Conservation (phyloP, 2,329 filamentous ascomycete species). For the Ophiostoma himal-ulmi region DNA sequence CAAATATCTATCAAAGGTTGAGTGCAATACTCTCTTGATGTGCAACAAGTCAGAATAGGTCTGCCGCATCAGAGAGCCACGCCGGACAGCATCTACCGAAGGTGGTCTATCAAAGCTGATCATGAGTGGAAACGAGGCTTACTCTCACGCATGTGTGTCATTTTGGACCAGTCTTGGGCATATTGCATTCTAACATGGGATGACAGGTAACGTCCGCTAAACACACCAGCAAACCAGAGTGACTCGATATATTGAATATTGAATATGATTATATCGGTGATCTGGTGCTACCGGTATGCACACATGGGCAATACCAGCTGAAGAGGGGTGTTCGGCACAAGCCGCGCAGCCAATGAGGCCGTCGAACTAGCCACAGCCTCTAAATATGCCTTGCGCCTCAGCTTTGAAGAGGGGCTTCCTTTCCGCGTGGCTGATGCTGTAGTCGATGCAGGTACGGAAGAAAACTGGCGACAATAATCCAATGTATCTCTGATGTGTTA, state of each 20-base stretch:
- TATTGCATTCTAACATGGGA: background rate
- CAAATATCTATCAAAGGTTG: background rate
- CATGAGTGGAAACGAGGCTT: background rate
- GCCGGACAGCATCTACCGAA: background rate
- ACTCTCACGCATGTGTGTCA: background rate
- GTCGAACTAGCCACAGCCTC: slow-evolving; percentile 11
- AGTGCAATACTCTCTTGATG: background rate
- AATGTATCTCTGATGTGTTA: background rate
- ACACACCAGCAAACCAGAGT: background rate
- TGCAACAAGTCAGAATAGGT: background rate
- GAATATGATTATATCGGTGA: background rate
- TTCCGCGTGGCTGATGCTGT: background rate
- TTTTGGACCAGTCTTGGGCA: background rate
- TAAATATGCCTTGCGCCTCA: slow-evolving; percentile 21
- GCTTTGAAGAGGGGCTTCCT: slow-evolving; percentile 15
- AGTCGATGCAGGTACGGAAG: slow-evolving; percentile 1
- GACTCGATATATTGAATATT: background rate
- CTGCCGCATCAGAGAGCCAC: background rate
- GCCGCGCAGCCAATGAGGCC: slow-evolving; percentile 16
- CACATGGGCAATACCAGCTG: slow-evolving; percentile 3
- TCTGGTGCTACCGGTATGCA: background rate
- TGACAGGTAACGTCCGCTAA: background rate
- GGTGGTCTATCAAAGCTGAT: slow-evolving; percentile 6
- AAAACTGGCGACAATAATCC: background rate
- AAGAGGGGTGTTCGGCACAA: background rate